These are phyloP conservation scores for Quercus berberidifolia DNA, from an alignment of 306 rosid genomes.

Conservation along the genomic window DNA sequence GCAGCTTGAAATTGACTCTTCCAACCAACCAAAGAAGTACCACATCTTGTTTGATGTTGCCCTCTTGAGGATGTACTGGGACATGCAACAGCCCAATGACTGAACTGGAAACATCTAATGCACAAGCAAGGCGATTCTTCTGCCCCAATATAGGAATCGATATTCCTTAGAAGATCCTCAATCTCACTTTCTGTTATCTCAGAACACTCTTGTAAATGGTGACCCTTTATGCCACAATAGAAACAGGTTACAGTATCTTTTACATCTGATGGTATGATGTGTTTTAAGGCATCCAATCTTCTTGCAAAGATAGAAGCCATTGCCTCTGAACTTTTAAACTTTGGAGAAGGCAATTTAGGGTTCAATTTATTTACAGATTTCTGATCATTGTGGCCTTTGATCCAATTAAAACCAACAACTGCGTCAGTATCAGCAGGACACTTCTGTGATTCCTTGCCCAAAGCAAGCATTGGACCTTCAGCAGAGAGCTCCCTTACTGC, in stretches of 20 bases:
- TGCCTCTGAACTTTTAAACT: constrained; percentile 43
- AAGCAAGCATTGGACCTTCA: constrained; percentile 24
- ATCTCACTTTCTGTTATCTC: constrained; percentile 40
- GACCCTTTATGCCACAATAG: constrained; percentile 75
- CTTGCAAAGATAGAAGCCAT: constrained; percentile 63
- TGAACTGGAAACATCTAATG: constrained; percentile 54
- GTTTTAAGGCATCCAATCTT: constrained; percentile 68
- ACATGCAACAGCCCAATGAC: constrained; percentile 74
- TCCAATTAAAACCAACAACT: constrained; percentile 19
- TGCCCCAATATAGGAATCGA: constrained; percentile 28
- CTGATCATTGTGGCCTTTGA: constrained; percentile 28
- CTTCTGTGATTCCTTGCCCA: constrained; percentile 25
- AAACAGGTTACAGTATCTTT: constrained; percentile 43
- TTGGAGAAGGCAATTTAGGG: constrained; percentile 19
- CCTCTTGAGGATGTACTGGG: constrained; percentile 34
- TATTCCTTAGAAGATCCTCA: constrained; percentile 49
- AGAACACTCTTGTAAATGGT: constrained; percentile 50
- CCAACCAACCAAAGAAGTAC: constrained; percentile 21
- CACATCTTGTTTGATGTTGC: constrained; percentile 28
- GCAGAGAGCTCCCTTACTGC: constrained; percentile 24
- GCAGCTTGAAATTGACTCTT: constrained; percentile 24
- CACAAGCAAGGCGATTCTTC: constrained; percentile 41
- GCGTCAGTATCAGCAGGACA: constrained; percentile 26
- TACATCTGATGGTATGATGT: constrained; percentile 29
- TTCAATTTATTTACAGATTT: constrained; percentile 22